Conservation (phyloP, 164 flowering plant genomes). For the Tetracentron sinense region DNA sequence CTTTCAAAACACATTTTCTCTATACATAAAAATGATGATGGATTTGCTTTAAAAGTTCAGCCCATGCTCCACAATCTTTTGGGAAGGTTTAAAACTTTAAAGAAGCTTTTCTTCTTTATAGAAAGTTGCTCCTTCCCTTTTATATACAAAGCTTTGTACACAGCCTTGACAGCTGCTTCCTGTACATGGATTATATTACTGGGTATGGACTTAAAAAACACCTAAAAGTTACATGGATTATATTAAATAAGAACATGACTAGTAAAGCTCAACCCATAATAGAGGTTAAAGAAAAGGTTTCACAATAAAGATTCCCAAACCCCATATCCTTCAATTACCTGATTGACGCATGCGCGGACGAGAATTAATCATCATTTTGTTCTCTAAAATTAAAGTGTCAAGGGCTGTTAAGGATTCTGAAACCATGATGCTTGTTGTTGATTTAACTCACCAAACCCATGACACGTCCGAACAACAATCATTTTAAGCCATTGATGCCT, state of each 20-base stretch:
- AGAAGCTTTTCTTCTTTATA: neutral
- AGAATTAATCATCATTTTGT: neutral
- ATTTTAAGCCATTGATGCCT: too few species aligned
- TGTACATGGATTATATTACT: neutral
- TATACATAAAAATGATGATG: too few species aligned
- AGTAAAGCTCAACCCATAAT: neutral
- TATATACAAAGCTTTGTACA: neutral
- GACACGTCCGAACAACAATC: neutral
- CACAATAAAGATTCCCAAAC: neutral
- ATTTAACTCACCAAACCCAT: neutral
- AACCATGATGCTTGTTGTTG: neutral
- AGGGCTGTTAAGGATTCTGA: neutral
- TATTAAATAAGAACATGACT: neutral
- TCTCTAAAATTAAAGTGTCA: neutral
- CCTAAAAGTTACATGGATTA: neutral
- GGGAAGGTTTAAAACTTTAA: neutral
- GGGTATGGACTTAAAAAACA: too few species aligned
- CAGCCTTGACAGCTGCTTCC: neutral
- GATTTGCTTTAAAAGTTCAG: neutral
- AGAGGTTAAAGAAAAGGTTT: neutral
- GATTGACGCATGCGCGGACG: conserved; percentile 7
- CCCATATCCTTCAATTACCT: neutral
- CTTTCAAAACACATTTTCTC: neutral
- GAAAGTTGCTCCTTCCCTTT: neutral
- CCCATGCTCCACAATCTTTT: neutral